Conservation (phyloP, 1,284 basidiomycete species). For the Moesziomyces antarcticus region DNA sequence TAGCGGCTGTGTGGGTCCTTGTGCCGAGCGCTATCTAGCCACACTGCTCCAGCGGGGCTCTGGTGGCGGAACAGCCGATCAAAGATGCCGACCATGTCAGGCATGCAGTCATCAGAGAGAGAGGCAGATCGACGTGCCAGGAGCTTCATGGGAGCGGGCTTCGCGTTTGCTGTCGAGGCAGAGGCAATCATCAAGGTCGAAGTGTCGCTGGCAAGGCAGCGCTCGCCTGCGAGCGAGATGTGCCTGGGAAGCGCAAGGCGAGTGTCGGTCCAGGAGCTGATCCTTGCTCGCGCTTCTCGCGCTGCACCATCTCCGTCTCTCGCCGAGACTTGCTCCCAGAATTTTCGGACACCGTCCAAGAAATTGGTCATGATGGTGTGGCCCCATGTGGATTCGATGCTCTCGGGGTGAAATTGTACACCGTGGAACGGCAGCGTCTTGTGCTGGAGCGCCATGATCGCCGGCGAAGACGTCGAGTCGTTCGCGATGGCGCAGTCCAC, state of each 20-base stretch:
- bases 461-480: constrained; percentile 12
- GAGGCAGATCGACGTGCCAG: constrained; percentile 9
- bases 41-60: constrained; percentile 69
- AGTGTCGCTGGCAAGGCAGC: constrained; percentile 20
- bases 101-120: constrained; percentile 33
- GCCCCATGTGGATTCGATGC: constrained; percentile 57
- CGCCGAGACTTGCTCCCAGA: constrained; percentile 34
- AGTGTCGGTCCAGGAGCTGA: constrained; percentile 15
- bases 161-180: no score
- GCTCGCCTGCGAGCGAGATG: constrained; percentile 27
- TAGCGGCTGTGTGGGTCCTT: constrained; percentile 46
- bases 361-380: constrained; percentile 58
- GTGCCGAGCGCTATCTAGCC: constrained; percentile 70
- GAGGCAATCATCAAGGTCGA: not conserved
- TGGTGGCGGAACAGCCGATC: constrained; percentile 64
- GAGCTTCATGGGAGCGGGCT: constrained; percentile 1
- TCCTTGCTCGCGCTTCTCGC: constrained; percentile 11
- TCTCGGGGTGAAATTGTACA: constrained; percentile 92
- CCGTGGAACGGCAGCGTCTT: constrained; percentile 78
- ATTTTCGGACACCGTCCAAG: constrained; percentile 36
- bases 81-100: constrained; percentile 67
- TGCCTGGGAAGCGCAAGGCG: constrained; percentile 18
- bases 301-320: not conserved
- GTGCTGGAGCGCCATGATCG: constrained; percentile 63
- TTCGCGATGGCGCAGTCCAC: not conserved